Percentiles rank a stretch among this genome's conserved stretches.
phyloP scores from a whole-genome alignment of 2,329 filamentous ascomycete genomes.

The Aspergillus aculeatinus region DNA sequence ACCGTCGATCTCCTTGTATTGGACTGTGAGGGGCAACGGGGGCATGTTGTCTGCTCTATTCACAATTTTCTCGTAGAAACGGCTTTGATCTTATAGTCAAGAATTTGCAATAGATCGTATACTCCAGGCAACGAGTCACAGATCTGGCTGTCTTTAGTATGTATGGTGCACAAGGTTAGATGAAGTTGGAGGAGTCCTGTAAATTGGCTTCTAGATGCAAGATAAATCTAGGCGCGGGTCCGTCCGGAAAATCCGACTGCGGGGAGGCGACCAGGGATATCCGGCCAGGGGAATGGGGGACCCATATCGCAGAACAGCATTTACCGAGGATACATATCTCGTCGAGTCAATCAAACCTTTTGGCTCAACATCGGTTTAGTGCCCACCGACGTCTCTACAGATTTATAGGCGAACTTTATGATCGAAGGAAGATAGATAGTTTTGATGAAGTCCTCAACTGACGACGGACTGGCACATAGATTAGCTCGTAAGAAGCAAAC shows the following conservation, averaged over 20 bases:
- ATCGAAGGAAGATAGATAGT: too few relatives aligned
- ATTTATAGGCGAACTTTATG: too few relatives aligned
- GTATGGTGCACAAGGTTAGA: too few relatives aligned
- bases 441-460: too few relatives aligned
- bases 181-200: background rate
- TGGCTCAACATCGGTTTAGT: background rate
- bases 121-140: too few relatives aligned
- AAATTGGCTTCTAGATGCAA: background rate
- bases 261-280: background rate
- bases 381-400: too few relatives aligned
- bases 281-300: background rate
- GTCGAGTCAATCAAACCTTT: background rate
- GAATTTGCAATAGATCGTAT: too few relatives aligned
- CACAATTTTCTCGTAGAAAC: slow-evolving; percentile 39
- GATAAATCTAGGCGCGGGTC: background rate
- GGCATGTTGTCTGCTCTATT: slow-evolving; percentile 8
- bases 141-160: too few relatives aligned
- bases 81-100: too few relatives aligned
- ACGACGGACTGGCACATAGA: too few relatives aligned
- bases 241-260: background rate
- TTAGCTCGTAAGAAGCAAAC: too few relatives aligned
- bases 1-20: slow-evolving; percentile 25
- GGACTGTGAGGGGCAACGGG: slow-evolving; percentile 18
- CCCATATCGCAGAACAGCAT: background rate
- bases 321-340: background rate